These are phyloP conservation scores for Botrytis hyacinthi DNA, from an alignment of 2,329 filamentous ascomycete genomes.

Conservation along the genomic window DNA sequence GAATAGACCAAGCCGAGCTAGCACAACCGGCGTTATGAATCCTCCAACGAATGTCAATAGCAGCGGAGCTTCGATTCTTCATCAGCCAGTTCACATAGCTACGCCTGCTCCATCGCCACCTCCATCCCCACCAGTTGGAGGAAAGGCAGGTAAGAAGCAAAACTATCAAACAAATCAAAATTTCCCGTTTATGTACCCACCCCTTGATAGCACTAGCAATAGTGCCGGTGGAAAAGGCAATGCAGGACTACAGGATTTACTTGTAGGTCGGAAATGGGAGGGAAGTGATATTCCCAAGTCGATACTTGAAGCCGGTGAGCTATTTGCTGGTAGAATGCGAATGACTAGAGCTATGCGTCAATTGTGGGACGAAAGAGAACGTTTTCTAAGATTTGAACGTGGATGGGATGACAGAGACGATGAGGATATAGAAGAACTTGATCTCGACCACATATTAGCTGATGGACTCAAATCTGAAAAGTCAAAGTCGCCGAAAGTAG, in stretches of 20 bases:
- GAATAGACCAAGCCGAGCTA: conserved; percentile 65
- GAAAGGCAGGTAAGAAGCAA: conserved; percentile 95
- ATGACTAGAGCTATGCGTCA: conserved; percentile 91
- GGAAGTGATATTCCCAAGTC: conserved; percentile 92
- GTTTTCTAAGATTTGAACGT: conserved; percentile 86
- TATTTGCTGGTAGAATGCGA: conserved; percentile 86
- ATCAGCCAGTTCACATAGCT: conserved; percentile 97
- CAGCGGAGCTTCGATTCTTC: conserved; percentile 75
- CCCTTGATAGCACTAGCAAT: conserved; percentile 84
- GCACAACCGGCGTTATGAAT: conserved; percentile 61
- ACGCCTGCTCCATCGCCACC: conserved; percentile 95
- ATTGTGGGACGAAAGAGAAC: conserved; percentile 90
- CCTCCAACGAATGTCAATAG: conserved; percentile 52
- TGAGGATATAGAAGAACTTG: conserved; percentile 43
- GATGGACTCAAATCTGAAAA: conserved; percentile 45
- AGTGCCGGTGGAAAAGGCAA: conserved; percentile 85
- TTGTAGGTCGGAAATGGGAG: conserved; percentile 85
- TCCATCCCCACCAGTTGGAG: conserved; percentile 80
- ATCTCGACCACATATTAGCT: conserved; percentile 44
- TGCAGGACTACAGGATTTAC: conserved; percentile 72
- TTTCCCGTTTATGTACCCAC: conserved; percentile 96
- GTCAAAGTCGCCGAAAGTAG: conserved; percentile 42
- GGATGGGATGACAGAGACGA: conserved; percentile 66
- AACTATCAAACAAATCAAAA: conserved; percentile 99
- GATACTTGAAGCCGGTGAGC: conserved; percentile 88